Percentiles rank a stretch among this genome's conserved stretches.
phyloP scores from a whole-genome alignment of 495 filamentous ascomycete genomes.

The Haplographium delicatum region DNA sequence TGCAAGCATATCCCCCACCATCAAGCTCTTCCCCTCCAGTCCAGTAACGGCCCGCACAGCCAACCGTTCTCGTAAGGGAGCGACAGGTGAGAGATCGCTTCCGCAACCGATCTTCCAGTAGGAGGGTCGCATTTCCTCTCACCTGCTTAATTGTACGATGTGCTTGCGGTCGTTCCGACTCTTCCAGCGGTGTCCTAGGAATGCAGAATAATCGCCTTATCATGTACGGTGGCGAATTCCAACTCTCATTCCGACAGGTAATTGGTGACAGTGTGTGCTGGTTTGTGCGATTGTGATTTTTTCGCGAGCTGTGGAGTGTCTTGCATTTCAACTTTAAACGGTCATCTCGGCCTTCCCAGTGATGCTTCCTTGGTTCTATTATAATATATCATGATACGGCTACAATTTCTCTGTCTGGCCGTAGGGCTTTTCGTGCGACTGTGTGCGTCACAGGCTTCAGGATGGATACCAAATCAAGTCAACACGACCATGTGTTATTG shows the following conservation, averaged over 20 bases:
- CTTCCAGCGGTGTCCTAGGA: background rate
- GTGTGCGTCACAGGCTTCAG: constrained; percentile 26
- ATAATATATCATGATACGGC: too few species aligned
- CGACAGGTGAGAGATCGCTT: too few species aligned
- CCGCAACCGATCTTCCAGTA: too few species aligned
- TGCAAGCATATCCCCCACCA: background rate
- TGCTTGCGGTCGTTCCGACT: background rate
- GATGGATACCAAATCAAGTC: constrained; percentile 38
- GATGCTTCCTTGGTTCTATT: too few species aligned
- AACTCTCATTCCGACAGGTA: constrained; percentile 3
- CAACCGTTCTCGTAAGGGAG: background rate
- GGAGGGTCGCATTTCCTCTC: background rate
- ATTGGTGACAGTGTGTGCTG: constrained; percentile 1
- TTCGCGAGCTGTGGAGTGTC: constrained; percentile 15
- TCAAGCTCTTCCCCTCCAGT: background rate
- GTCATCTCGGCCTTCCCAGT: too few species aligned
- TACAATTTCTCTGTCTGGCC: constrained; percentile 4
- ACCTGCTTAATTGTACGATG: background rate
- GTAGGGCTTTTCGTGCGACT: constrained; percentile 7
- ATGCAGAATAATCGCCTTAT: background rate
- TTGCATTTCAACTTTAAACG: constrained; percentile 4
- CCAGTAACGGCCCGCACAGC: background rate
- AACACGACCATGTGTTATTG: constrained; percentile 56
- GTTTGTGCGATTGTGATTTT: background rate
- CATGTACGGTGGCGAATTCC: constrained; percentile 6